phyloP scores from a whole-genome alignment of 2,329 filamentous ascomycete genomes.

The Macrophomina tecta region DNA sequence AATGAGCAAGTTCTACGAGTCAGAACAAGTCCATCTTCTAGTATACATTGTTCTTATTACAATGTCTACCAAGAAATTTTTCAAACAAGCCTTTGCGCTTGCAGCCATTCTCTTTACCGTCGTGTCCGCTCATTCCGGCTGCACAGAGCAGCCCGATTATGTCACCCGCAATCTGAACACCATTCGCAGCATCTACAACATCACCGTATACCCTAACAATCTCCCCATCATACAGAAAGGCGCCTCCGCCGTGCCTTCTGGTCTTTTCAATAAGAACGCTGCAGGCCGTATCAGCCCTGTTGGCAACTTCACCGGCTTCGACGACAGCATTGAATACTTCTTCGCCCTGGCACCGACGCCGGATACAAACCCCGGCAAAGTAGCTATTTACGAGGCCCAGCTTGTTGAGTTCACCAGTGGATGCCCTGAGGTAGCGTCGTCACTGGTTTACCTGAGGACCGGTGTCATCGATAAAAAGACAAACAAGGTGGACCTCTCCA shows the following conservation, averaged over 20 bases:
- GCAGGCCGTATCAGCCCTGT: slow-evolving; percentile 50
- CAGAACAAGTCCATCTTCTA: too few relatives aligned
- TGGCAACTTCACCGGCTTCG: slow-evolving; percentile 51
- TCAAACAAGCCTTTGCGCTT: background rate
- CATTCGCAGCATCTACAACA: slow-evolving; percentile 43
- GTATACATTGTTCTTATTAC: too few relatives aligned
- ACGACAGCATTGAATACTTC: slow-evolving; percentile 54
- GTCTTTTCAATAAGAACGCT: slow-evolving; percentile 48
- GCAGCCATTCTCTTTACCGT: background rate
- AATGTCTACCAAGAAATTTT: too few relatives aligned
- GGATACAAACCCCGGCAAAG: background rate
- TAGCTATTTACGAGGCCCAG: slow-evolving; percentile 33
- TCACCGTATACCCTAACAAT: slow-evolving; percentile 50
- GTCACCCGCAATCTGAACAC: background rate
- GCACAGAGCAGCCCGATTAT: background rate
- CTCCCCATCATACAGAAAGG: slow-evolving; percentile 44
- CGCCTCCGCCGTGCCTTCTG: slow-evolving; percentile 43
- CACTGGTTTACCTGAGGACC: slow-evolving; percentile 44
- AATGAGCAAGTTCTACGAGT: too few relatives aligned
- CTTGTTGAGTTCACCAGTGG: slow-evolving; percentile 40
- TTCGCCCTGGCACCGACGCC: background rate
- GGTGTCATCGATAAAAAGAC: background rate
- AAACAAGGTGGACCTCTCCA: background rate
- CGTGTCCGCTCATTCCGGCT: background rate
- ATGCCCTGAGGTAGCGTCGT: slow-evolving; percentile 46